Evolutionary conservation across 2,329 filamentous ascomycete species (phyloP).

Genomic region (Hymenoscyphus scutula): DNA sequence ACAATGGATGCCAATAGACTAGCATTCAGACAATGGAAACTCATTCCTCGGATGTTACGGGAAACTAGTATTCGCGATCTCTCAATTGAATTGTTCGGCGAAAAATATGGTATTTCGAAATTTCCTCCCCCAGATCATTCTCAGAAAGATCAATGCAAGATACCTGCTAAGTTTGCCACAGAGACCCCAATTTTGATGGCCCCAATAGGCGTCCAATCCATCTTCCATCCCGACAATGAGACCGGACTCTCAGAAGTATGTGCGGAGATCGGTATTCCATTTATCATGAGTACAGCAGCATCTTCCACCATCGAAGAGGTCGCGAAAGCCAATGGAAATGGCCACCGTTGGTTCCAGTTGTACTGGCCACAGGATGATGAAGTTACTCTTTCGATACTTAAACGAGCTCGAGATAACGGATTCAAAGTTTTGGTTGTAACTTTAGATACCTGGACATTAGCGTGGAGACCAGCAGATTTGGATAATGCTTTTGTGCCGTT

Average conservation of each 20-base stretch:
- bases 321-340: constrained; percentile 54
- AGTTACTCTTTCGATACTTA: constrained; percentile 61
- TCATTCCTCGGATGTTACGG: constrained; percentile 59
- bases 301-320: constrained; percentile 64
- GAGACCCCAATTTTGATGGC: constrained; percentile 56
- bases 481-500: constrained; percentile 63
- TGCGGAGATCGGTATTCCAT: constrained; percentile 59
- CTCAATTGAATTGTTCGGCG: constrained; percentile 52
- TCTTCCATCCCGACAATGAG: constrained; percentile 66
- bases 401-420: constrained; percentile 58
- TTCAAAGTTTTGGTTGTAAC: constrained; percentile 69
- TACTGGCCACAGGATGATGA: constrained; percentile 70
- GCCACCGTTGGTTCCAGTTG: constrained; percentile 68
- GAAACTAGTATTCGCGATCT: constrained; percentile 49
- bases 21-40: constrained; percentile 62
- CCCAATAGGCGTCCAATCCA: constrained; percentile 66
- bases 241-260: constrained; percentile 62
- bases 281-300: constrained; percentile 65
- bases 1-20: constrained; percentile 64
- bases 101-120: constrained; percentile 41
- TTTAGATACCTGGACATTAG: constrained; percentile 66
- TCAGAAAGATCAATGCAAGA: not conserved
- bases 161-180: not conserved
- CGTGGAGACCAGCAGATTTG: constrained; percentile 67
- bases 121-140: too few species aligned